Conservation (phyloP, 257 asterid species). For the Fraxinus americana region DNA sequence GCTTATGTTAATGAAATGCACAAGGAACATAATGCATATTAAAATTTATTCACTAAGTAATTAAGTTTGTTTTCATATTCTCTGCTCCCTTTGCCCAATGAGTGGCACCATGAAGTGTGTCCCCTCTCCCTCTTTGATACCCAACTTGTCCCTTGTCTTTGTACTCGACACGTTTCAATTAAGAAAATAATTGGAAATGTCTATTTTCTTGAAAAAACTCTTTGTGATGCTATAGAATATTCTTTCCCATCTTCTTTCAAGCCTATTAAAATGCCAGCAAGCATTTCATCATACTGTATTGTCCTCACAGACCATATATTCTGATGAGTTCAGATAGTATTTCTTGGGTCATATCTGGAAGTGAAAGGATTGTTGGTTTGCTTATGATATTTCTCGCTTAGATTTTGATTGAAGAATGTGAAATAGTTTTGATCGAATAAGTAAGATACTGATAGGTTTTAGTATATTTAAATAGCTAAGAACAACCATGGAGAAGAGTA, state of each 20-base stretch:
- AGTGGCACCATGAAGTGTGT: neutral
- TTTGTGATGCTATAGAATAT: neutral
- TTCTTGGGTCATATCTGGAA: neutral
- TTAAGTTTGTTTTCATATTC: neutral
- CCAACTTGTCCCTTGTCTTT: neutral
- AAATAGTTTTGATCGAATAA: neutral
- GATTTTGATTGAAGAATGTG: slow-evolving; percentile 18
- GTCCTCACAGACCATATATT: neutral
- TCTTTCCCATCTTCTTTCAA: neutral
- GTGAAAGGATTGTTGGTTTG: neutral
- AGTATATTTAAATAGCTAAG: slow-evolving; percentile 62
- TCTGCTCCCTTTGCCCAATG: neutral
- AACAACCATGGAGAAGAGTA: slow-evolving; percentile 60
- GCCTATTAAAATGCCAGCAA: neutral
- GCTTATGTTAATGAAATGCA: neutral
- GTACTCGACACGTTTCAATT: neutral
- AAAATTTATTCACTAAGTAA: neutral
- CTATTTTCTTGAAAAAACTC: neutral
- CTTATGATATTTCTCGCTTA: neutral
- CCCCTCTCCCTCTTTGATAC: neutral
- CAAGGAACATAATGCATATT: neutral
- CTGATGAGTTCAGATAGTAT: neutral
- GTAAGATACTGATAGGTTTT: slow-evolving; percentile 21
- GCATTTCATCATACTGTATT: neutral
- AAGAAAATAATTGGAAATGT: slow-evolving; percentile 3